Evolutionary conservation across 129 eudicot species (phyloP), one percentile per base, ranked within the genome.

Genomic region (Sambucus nigra): DNA sequence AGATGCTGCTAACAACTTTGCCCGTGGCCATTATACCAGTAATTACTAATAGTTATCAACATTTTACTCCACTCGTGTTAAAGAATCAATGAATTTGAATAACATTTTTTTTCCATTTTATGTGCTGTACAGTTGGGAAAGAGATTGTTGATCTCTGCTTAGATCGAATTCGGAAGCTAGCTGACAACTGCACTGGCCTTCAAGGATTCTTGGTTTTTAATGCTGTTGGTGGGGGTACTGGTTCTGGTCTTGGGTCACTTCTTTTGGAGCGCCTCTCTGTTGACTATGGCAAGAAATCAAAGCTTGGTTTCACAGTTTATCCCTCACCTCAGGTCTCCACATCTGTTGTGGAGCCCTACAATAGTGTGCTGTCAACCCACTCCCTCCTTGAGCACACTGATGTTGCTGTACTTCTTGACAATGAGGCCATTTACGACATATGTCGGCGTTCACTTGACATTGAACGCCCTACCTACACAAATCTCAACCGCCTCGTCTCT

Each of bases 171-270:
- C 32, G 79, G 20, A 73, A 73, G 63, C 74, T 73, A 7, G 79
- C 74, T 2, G 74, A 73, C 58, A 73, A 73, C 58, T 73, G 73
- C 52, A 73, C 79, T 57, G 79, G 79, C 17, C 74, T 67, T 35
- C 79, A 73, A 49, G 79, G 79, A 20, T 73, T 73, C 47, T 67
- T 73, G 47, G 77, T 72, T 16, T 72, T 72, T 29, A 65, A 59
- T 45, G 77, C 77, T 47, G 77, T 72, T 52, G 77, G 72, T 26
- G 77, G 77, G 8, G 77, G 77, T 28, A 76, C 82, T 45, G 82
- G 82, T 3, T 76, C 82, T 61, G 82, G 82, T 56, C 64, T 76
- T 52, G 82, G 82, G 16, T 76, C 82, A 21, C 82, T 76, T 47
- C 69, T 76, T n/a, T 40, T 76, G 73, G 82, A 76, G 40, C 77